phyloP scores from a whole-genome alignment of 2,329 filamentous ascomycete genomes.

The Colletotrichum nymphaeae region DNA sequence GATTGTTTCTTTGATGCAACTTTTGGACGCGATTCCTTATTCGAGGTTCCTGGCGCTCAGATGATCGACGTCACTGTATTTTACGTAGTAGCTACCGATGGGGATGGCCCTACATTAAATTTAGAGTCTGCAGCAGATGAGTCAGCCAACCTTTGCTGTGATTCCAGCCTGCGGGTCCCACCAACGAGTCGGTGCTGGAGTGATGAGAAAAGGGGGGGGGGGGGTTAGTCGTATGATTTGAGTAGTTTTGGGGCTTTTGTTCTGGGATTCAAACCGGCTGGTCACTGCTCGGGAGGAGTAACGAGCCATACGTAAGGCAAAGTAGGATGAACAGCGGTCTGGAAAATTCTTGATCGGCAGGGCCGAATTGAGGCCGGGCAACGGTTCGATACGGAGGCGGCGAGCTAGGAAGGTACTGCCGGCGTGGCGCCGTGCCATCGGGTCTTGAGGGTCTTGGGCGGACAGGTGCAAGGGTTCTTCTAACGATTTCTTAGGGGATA shows the following conservation, averaged over 20 bases:
- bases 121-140: neutral
- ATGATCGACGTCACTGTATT: slow-evolving; percentile 21
- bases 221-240: slow-evolving; percentile 30
- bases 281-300: neutral
- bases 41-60: neutral
- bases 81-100: neutral
- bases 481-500: too few relatives aligned
- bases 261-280: neutral
- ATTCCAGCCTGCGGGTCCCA: neutral
- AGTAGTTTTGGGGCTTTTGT: neutral
- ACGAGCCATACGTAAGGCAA: too few relatives aligned
- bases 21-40: neutral
- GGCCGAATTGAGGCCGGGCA: neutral
- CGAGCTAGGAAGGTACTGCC: neutral
- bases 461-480: neutral
- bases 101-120: slow-evolving; percentile 17
- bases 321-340: neutral
- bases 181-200: neutral
- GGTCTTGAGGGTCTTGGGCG: neutral
- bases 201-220: slow-evolving; percentile 1
- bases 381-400: slow-evolving; percentile 2
- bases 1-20: neutral
- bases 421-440: slow-evolving; percentile 21
- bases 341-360: neutral
- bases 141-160: slow-evolving; percentile 10